Percentiles rank a stretch among this genome's conserved stretches.
phyloP scores from a whole-genome alignment of 202 grass and related monocot genomes.

The Carex sylvatica region DNA sequence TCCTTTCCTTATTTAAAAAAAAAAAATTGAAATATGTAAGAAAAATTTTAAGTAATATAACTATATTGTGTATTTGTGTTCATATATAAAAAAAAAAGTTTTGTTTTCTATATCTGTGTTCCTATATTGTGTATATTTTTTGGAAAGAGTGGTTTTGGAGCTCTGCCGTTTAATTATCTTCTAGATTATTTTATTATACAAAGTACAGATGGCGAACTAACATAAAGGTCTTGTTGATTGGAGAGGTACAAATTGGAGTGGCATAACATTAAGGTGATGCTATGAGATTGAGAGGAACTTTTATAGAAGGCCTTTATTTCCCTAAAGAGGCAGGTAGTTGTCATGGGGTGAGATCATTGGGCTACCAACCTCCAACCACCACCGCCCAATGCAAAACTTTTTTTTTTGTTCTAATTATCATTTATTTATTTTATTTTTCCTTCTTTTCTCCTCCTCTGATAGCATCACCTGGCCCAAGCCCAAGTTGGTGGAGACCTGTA shows the following conservation, averaged over 20 bases:
- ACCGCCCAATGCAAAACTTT: slow-evolving; percentile 32
- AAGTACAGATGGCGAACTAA: background rate
- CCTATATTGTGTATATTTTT: too few species aligned
- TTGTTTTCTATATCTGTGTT: too few species aligned
- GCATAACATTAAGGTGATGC: background rate
- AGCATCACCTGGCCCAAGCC: background rate
- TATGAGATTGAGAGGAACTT: background rate
- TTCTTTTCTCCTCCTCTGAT: background rate
- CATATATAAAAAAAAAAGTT: too few species aligned
- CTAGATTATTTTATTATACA: too few species aligned
- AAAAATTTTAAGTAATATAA: too few species aligned
- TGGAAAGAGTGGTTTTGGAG: too few species aligned
- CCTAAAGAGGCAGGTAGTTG: slow-evolving; percentile 15
- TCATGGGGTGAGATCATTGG: slow-evolving; percentile 36
- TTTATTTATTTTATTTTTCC: background rate
- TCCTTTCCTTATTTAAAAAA: background rate
- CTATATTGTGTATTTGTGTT: too few species aligned
- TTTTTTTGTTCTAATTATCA: background rate
- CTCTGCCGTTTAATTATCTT: too few species aligned
- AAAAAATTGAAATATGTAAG: too few species aligned
- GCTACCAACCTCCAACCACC: slow-evolving; percentile 52
- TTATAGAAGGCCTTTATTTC: background rate
- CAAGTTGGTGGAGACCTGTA: background rate
- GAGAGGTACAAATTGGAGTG: slow-evolving; percentile 7
- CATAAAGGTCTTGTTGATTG: background rate